phyloP scores from a whole-genome alignment of 768 basidiomycete species.

The Pisolithus orientalis region DNA sequence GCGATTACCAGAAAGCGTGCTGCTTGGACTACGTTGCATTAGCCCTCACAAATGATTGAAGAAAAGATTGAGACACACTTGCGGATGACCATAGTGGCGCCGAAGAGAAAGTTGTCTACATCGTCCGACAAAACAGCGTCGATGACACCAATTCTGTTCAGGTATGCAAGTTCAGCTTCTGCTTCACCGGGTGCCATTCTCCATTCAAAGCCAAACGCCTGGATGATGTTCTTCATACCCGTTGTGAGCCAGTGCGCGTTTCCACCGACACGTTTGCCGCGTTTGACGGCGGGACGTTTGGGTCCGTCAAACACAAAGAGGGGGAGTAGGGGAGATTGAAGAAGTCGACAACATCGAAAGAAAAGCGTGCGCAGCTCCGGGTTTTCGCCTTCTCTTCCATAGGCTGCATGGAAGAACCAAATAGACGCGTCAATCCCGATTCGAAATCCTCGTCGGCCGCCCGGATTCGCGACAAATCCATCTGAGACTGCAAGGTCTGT shows the following conservation, averaged over 20 bases:
- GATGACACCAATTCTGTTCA: constrained; percentile 76
- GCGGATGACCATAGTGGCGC: constrained; percentile 75
- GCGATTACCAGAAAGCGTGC: constrained; percentile 67
- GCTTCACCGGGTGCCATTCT: constrained; percentile 87
- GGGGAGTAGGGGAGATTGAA: constrained; percentile 74
- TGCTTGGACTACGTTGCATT: constrained; percentile 47
- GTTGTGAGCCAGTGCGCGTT: constrained; percentile 59
- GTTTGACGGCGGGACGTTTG: constrained; percentile 73
- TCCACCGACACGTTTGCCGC: constrained; percentile 64
- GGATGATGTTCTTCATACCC: constrained; percentile 73
- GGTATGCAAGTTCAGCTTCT: constrained; percentile 86
- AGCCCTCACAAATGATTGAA: neutral
- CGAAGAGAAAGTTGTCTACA: constrained; percentile 89
- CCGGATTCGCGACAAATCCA: constrained; percentile 64
- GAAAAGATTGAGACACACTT: constrained; percentile 45
- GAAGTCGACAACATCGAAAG: constrained; percentile 77
- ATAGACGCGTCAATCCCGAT: constrained; percentile 83
- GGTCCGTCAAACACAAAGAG: constrained; percentile 93
- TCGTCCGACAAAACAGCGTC: constrained; percentile 91
- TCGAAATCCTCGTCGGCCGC: constrained; percentile 64
- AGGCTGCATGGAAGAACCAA: constrained; percentile 72
- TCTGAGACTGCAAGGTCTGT: constrained; percentile 70
- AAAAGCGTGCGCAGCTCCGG: constrained; percentile 80
- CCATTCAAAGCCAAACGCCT: constrained; percentile 79
- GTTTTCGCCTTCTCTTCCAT: constrained; percentile 77